These are phyloP conservation scores for Rhynchosporium agropyri DNA, from an alignment of 2,329 filamentous ascomycete genomes.

Conservation along the genomic window DNA sequence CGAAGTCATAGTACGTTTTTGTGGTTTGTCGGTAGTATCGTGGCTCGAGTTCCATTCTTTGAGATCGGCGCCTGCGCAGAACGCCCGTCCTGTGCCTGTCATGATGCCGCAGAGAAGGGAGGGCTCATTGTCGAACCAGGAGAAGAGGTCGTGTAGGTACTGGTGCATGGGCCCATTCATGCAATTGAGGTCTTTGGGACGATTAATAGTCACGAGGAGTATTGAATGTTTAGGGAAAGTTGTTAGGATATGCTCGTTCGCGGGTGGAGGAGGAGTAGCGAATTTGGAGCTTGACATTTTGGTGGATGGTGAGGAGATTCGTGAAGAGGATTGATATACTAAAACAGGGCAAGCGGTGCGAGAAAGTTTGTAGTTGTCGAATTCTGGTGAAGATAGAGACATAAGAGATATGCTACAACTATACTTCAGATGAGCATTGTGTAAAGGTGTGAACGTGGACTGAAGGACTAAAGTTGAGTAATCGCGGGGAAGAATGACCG, in stretches of 20 bases:
- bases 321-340: slow-evolving; percentile 19
- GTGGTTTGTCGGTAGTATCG: slow-evolving; percentile 26
- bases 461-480: neutral
- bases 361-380: slow-evolving; percentile 25
- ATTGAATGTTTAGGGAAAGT: slow-evolving; percentile 57
- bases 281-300: slow-evolving; percentile 27
- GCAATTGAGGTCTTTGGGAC: slow-evolving; percentile 60
- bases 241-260: slow-evolving; percentile 37
- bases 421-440: neutral
- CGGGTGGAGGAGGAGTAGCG: slow-evolving; percentile 29
- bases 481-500: slow-evolving; percentile 6
- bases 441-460: neutral
- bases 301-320: neutral
- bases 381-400: slow-evolving; percentile 21
- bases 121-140: slow-evolving; percentile 66
- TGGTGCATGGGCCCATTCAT: slow-evolving; percentile 45
- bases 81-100: slow-evolving; percentile 64
- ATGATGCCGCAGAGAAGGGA: slow-evolving; percentile 60
- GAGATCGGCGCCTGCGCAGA: slow-evolving; percentile 70
- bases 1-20: slow-evolving; percentile 34
- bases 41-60: slow-evolving; percentile 63
- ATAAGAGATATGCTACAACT: neutral
- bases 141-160: slow-evolving; percentile 52
- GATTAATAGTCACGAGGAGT: slow-evolving; percentile 62
- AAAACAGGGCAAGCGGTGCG: slow-evolving; percentile 26